Evolutionary conservation across 177 flowering plant species (phyloP), one percentile per base, ranked within the genome.

Genomic region (Telopea speciosissima): DNA sequence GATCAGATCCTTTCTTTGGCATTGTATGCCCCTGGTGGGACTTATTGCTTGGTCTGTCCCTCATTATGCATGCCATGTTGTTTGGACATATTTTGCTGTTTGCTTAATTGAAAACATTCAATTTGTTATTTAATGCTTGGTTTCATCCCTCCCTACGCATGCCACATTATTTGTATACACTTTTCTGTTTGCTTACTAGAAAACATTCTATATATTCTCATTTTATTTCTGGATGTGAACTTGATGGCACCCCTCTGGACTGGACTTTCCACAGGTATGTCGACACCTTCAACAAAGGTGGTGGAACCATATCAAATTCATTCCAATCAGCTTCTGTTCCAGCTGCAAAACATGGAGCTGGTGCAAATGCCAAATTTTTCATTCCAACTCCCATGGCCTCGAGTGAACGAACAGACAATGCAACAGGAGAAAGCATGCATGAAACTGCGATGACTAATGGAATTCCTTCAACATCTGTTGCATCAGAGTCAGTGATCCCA

Each of bases 261-360:
- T 19, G 22, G 23, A 19, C 24, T 61, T 71, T 74, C 76, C 68
- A 60, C 84, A 90, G 96, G 86, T 90, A 90, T 71, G 96, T 90
- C 61, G 96, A 90, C 79, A 89, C 96, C 40, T 90, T 89, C 71
- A 90, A 90, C 84, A 72, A 85, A 68, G 90, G 91, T 62, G 82
- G 83, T 66, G 89, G 86, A 9, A 76, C 62, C 68, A 73, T 81
- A 33, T 72, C 85, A 49, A 87, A 77, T 68, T 31, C 67, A 62
- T 90, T 89, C 81, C 91, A 83, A 69, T 82, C 91, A 40, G 91
- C 93, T 66, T 73, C 91, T 63, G 76, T 76, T 42, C 81, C 89
- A 73, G 71, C 87, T 54, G 78, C 76, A 14, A 90, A 85, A 77
- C 83, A 89, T 59, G 74, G 84, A 33, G 74, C 76, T 68, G 73